Conservation (phyloP, 805 yeast species). For the Candida methanosorbosa region DNA sequence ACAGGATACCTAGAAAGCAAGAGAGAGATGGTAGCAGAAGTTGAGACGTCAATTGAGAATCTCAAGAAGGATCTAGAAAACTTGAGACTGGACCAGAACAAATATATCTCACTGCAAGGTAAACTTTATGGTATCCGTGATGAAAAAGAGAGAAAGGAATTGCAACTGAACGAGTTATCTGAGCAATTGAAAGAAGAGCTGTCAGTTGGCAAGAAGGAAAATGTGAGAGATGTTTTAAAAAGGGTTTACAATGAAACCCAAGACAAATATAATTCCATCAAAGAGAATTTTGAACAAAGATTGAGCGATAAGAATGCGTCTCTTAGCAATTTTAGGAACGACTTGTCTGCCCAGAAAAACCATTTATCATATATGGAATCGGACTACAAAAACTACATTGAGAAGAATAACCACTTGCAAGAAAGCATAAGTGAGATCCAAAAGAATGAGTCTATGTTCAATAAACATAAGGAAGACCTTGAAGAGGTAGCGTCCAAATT, state of each 20-base stretch:
- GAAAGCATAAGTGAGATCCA: conserved; percentile 28
- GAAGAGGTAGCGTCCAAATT: conserved; percentile 28
- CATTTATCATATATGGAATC: conserved; percentile 29
- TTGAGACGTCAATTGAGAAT: conserved; percentile 11
- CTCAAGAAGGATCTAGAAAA: conserved; percentile 3
- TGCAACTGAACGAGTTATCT: too few relatives aligned
- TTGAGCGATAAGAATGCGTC: too few relatives aligned
- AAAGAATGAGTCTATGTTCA: conserved; percentile 38
- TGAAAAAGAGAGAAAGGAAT: too few relatives aligned
- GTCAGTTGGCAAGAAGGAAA: too few relatives aligned
- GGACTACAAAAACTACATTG: conserved; percentile 29
- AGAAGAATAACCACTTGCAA: conserved; percentile 29
- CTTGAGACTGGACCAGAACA: conserved; percentile 25
- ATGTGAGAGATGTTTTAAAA: too few relatives aligned
- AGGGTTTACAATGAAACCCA: too few relatives aligned
- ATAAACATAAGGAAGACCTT: conserved; percentile 34
- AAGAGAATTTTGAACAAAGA: too few relatives aligned
- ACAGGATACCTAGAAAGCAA: conserved; percentile 18
- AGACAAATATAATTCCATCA: too few relatives aligned
- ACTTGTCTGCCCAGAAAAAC: too few relatives aligned
- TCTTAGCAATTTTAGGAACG: too few relatives aligned
- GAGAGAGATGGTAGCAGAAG: conserved; percentile 8
- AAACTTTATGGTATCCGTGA: too few relatives aligned
- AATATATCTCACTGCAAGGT: conserved; percentile 44
- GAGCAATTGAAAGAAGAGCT: too few relatives aligned